A percentile compares a stretch with the other conserved stretches of the same genome.
Evolutionary conservation across 352 stramenopile species (phyloP).

Genomic region (Pythium aristosporum): DNA sequence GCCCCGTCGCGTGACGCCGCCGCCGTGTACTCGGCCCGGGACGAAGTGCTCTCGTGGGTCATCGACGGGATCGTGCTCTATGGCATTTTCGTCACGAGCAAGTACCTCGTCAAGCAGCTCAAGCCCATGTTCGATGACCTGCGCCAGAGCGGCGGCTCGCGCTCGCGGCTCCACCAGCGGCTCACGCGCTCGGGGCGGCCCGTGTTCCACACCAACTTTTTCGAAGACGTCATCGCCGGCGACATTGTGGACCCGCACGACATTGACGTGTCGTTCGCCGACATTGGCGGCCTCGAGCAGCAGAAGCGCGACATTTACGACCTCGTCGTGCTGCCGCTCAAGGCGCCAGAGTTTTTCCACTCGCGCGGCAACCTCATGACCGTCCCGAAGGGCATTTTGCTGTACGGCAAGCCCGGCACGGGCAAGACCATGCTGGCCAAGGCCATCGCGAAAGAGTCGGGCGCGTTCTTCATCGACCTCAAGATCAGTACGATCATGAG

Average conservation of each 20-base stretch:
- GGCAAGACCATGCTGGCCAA: conserved; percentile 99
- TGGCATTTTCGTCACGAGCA: conserved; percentile 77
- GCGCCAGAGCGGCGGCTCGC: conserved; percentile 50
- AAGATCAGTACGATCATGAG: conserved; percentile 78
- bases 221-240: conserved; percentile 91
- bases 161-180: conserved; percentile 73
- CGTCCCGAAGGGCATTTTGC: conserved; percentile 95
- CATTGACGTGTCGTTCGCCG: conserved; percentile 91
- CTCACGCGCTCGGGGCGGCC: conserved; percentile 61
- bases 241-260: conserved; percentile 94
- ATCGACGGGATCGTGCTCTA: conserved; percentile 83
- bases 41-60: conserved; percentile 72
- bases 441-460: conserved; percentile 97
- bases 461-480: conserved; percentile 92
- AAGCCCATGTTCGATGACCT: conserved; percentile 88
- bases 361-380: conserved; percentile 82
- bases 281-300: conserved; percentile 95
- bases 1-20: conserved; percentile 15
- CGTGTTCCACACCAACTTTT: conserved; percentile 81
- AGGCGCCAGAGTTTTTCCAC: conserved; percentile 92
- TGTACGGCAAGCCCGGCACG: conserved; percentile 98
- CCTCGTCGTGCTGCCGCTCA: conserved; percentile 92
- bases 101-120: conserved; percentile 84
- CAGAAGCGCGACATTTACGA: conserved; percentile 97
- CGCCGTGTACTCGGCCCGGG: conserved; percentile 28